Percentiles rank a stretch among this genome's conserved stretches.
Evolutionary conservation across 441 rosid species (phyloP).

Genomic region (Gossypium lobatum): DNA sequence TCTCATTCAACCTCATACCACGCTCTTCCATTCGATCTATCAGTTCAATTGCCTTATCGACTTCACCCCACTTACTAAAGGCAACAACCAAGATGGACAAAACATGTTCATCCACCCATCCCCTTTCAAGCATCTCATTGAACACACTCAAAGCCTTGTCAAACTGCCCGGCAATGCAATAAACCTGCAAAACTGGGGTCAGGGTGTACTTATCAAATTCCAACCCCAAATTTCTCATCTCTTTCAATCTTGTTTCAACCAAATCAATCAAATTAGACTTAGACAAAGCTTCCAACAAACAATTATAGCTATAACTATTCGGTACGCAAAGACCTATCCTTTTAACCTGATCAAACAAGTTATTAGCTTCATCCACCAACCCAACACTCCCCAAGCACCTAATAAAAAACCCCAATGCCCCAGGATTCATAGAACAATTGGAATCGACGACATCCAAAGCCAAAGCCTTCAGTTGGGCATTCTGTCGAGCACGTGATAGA

Average conservation of each 20-base stretch:
- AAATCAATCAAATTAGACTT: slow-evolving; percentile 46
- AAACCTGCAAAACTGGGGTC: slow-evolving; percentile 69
- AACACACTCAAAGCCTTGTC: slow-evolving; percentile 56
- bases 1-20: slow-evolving; percentile 54
- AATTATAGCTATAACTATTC: slow-evolving; percentile 64
- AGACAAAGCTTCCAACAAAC: slow-evolving; percentile 67
- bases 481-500: slow-evolving; percentile 94
- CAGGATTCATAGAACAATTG: slow-evolving; percentile 61
- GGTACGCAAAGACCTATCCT: slow-evolving; percentile 59
- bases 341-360: slow-evolving; percentile 59
- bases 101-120: slow-evolving; percentile 67
- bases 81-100: slow-evolving; percentile 53
- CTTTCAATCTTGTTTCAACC: slow-evolving; percentile 59
- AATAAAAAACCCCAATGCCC: slow-evolving; percentile 72
- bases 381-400: slow-evolving; percentile 76
- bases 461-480: slow-evolving; percentile 55
- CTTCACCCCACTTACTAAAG: slow-evolving; percentile 64
- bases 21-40: slow-evolving; percentile 57
- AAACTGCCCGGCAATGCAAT: slow-evolving; percentile 47
- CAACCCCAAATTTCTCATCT: slow-evolving; percentile 60
- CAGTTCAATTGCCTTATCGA: slow-evolving; percentile 69
- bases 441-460: slow-evolving; percentile 42
- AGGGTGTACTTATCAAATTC: slow-evolving; percentile 56
- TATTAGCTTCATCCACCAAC: slow-evolving; percentile 58
- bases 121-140: slow-evolving; percentile 40